Evolutionary conservation across 179 eudicot genomes (phyloP), one percentile per base, ranked within the genome.

Genomic region (Corrigiola litoralis): DNA sequence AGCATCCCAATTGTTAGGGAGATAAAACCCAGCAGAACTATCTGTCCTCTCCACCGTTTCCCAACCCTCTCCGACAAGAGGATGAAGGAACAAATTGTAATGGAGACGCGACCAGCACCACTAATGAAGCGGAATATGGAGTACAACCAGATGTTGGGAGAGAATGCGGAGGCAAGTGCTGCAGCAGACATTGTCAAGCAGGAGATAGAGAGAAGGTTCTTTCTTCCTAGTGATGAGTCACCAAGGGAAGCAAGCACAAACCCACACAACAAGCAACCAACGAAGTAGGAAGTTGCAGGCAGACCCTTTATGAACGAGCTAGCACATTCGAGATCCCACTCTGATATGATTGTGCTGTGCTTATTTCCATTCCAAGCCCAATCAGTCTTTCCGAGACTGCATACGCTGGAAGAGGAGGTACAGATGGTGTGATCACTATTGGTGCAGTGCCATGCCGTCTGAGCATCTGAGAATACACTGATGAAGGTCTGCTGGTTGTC

Each of bases 401-500:
- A 72, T 2, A 65, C 42, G 37, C 66, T 11, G 18, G 65, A 57
- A 1, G 0, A 7, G 14, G 49, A 25, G 61, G 17, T 65, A 58
- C 76, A 72, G 3, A 4, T 32, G 23, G 28, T 32, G 32, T 37
- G 32, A 46, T 18, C 28, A 45, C 11, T 38, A 16, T 23, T 31
- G 27, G 65, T 58, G 45, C 75, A 72, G 27, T 66, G 63, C 76
- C 76, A 72, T 4, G 61, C 16, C 23, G 71, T 67, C 20, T 60
- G 62, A 41, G 71, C 66, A 61, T 72, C 76, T 3, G 71, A 32
- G 9, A 73, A 73, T 34, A 73, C 58, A 20, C 58, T 67, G 25
- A 73, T 73, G 44, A 73, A 45, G 1, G 77, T 52, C 16, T 73
- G 77, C 34, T 66, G 77, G 58, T 73, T 33, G 62, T 73, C 77